Evolutionary conservation across 805 yeast genomes (phyloP), one percentile per base, ranked within the genome.

Genomic region (Yamadazyma kitorensis): DNA sequence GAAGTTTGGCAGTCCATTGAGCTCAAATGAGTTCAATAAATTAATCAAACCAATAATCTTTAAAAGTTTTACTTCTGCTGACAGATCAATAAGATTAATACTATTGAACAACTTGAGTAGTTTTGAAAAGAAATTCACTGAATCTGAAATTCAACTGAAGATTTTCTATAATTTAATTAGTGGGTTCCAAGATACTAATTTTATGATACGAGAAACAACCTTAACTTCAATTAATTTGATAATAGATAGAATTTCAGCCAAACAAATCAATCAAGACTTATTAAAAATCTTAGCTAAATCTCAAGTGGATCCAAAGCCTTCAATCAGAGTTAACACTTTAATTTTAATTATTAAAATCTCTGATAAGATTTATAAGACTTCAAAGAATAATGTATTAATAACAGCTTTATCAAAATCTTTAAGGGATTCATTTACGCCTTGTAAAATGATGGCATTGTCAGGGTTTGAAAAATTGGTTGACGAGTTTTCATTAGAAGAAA

Each of bases 321-420:
- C 83, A 8, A 81, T 87, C 19, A 62, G 96, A 46, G 83, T 86
- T 3, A 83, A 82, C 49, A 85, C 95, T 0, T 74, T 86, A 11
- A 68, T 82, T 14, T 70, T 85, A 27, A 70, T 87, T 21, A 78
- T 83, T 25, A 76, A 76, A 35, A 76, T 87, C 28, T 80, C 93
- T 0, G 55, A 68, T 20, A 60, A 67, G 39, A 72, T 87, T 46
- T 78, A 78, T 47, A 49, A 64, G 14, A 57, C 54, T 11, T 66
- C 83, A 3, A 70, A 89, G 38, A 70, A 86, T 7, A 80, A 78
- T 15, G 95, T 93, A 2, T 62, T 93, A 30, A 79, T 87, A 3
- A 87, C 96, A 1, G 98, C 97, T 0, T 82, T 85, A 47, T 75
- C 86, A 2, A 82, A 88, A 48, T 83, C 95, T 0, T 67, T 91